Evolutionary conservation across 345 rosid species (phyloP).

Genomic region (Fremontodendron californicum): DNA sequence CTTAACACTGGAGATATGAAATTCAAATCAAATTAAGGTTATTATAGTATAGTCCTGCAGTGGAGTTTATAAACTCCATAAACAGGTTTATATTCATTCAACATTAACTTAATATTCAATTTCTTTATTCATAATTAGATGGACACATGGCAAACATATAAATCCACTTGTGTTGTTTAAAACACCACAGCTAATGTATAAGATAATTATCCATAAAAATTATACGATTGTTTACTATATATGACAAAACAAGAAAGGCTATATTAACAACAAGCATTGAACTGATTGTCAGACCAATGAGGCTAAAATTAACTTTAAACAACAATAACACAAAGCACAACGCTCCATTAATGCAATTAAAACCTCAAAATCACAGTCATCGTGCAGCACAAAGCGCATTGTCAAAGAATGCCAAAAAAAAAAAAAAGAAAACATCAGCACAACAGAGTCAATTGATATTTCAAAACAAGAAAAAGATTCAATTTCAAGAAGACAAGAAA

Average conservation of each 20-base stretch:
- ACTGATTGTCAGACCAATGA: neutral
- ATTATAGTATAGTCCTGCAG: neutral
- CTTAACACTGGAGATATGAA: neutral
- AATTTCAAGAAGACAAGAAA: too few relatives aligned
- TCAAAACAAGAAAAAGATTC: neutral
- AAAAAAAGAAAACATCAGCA: neutral
- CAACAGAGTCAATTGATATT: neutral
- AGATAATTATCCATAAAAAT: neutral
- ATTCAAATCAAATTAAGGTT: neutral
- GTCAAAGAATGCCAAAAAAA: neutral
- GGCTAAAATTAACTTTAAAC: neutral
- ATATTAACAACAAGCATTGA: neutral
- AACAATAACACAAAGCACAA: neutral
- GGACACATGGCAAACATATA: neutral
- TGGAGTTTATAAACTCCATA: neutral
- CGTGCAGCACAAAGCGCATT: neutral
- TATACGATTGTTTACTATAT: neutral
- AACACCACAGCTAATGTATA: neutral
- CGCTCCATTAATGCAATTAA: neutral
- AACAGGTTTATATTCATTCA: neutral
- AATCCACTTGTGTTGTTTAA: neutral
- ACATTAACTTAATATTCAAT: neutral
- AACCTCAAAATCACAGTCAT: neutral
- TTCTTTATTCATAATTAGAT: neutral
- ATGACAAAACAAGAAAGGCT: neutral